Evolutionary conservation across 2,329 filamentous ascomycete species (phyloP), one percentile per base, ranked within the genome.

Genomic region (Trichoderma sp.): DNA sequence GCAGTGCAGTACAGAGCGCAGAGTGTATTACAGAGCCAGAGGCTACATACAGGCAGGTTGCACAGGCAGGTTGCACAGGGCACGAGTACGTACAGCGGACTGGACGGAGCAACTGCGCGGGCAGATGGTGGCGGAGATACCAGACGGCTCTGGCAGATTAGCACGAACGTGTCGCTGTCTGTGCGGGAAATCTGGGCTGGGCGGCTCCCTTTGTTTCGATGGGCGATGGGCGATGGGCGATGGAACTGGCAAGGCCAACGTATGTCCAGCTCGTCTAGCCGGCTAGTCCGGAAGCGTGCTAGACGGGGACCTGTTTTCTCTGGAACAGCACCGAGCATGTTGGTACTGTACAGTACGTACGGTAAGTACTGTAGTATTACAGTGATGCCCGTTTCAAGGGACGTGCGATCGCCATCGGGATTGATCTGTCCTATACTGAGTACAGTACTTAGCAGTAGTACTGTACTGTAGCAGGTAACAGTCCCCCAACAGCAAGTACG

Each of bases 161-260:
- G 39, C 39, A 22, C 39, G n/a, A 45, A 22, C 39, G 8, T n/a
- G n/a, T 45, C n/a, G 39, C 39, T 19, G 39, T 45, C n/a, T 19
- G 29, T 45, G 39, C 65, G 67, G 60, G 37, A 68, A 68, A 68
- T 68, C 67, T 68, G 50, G 50, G 39, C 39, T 42, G 39, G 39
- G 52, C 59, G 58, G 57, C 67, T 57, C 22, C 13, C 19, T 8
- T 39, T 37, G 29, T 52, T 39, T 39, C 52, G 63, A 54, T 60
- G 32, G 9, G 57, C 48, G 45, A 59, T 52, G 54, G 54, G 64
- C n/a, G 29, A 52, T 53, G 54, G 39, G 42, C 39, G 64, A 61
- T 61, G 39, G 58, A 68, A 68, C 52, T 42, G 66, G 45, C 65
- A 54, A 58, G 39, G 67, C 37, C 29, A 19, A n/a, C n/a, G n/a